Evolutionary conservation across 768 basidiomycete genomes (phyloP), one percentile per base, ranked within the genome.

Genomic region (Panellus pusillus): DNA sequence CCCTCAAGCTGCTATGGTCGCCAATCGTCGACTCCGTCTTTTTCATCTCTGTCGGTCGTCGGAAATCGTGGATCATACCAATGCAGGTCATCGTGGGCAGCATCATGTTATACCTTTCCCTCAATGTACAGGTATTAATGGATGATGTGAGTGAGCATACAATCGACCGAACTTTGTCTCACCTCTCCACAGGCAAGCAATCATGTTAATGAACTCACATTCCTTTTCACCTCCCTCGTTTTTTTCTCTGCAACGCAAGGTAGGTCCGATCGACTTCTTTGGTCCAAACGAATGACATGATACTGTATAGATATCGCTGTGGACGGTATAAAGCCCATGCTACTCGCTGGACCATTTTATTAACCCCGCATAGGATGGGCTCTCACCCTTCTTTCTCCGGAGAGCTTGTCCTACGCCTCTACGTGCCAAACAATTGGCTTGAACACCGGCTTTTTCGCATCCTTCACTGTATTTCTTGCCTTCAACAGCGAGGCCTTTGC

Each of bases 31-130:
- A 99, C 66, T 91, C 96, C 2, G 75, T 89, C 59, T 99, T 89
- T 70, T 76, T 88, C 63, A 73, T 83, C 35, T 86, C 83, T 38
- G 61, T 95, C 57, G 97, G 97, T n/a, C 86, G 97, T 45, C 80
- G 97, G 59, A 99, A 98, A 71, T 94, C 92, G 57, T 99, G 97
- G 97, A 98, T 99, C 61, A 87, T 98, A 57, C 97, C 97, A 40
- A 97, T 99, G 80, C 97, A 99, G 68, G 68, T 86, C 29, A 83
- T 93, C 59, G 89, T 98, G 45, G 97, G 93, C 38, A 76, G 81
- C 38, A 73, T 93, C 54, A 91, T 92, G 89, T 63, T 91, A 35
- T 86, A 84, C 63, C 85, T 92, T 55, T 89, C 90, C 6, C 67
- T 81, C 50, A 83, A 88, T 61, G 86, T 87, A 7, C 79, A 93